A percentile compares a stretch with the other conserved stretches of the same genome.
Conservation (phyloP, 805 yeast species). For the Metschnikowia noctiluminum region DNA sequence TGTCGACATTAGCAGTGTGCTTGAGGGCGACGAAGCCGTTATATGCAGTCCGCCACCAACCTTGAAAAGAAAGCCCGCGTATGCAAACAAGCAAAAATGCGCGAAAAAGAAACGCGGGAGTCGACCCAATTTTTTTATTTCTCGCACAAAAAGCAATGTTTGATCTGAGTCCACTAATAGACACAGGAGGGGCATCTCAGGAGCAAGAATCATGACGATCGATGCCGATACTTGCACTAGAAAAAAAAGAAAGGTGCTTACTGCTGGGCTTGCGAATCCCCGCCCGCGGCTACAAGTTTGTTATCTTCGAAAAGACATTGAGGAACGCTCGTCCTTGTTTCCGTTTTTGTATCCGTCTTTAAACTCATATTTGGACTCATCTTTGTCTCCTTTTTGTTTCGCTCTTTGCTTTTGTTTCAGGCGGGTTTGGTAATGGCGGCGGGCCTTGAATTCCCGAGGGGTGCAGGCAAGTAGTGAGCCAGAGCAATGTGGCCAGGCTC, state of each 20-base stretch:
- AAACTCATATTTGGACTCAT: no score
- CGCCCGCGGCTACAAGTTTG: no score
- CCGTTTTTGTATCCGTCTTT: not conserved
- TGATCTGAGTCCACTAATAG: not conserved
- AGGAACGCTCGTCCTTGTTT: not conserved
- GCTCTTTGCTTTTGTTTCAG: not conserved
- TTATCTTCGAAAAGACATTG: no score
- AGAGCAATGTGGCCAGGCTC: not conserved
- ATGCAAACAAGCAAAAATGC: not conserved
- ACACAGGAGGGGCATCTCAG: not conserved
- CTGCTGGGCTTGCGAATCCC: no score
- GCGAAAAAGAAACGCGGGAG: conserved; percentile 1
- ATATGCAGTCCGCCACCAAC: not conserved
- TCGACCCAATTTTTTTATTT: not conserved
- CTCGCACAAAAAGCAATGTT: not conserved
- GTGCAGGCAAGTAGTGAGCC: not conserved
- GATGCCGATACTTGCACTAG: not conserved
- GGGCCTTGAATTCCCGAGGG: not conserved
- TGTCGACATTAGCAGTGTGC: not conserved
- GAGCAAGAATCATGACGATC: not conserved
- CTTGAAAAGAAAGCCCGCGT: not conserved
- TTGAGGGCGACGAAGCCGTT: not conserved
- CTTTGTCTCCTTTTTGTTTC: not conserved
- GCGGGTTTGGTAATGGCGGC: not conserved
- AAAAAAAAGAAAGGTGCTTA: no score